phyloP scores from a whole-genome alignment of 2,329 filamentous ascomycete species.

The Daldinia sp. region DNA sequence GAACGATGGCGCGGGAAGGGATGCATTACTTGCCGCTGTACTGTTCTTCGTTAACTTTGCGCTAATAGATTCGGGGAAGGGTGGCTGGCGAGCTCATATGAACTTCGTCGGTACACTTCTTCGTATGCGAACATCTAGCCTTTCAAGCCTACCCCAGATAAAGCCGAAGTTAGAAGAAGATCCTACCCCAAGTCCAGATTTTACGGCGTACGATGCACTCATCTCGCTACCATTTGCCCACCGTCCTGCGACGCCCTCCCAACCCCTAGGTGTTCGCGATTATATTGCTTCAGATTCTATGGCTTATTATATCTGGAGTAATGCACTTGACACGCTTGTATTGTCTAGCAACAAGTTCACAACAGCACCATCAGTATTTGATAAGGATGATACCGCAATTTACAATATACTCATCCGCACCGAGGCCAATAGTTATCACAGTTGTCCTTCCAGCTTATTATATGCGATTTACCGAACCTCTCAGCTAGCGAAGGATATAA shows the following conservation, averaged over 20 bases:
- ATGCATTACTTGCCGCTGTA: constrained; percentile 62
- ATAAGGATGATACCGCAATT: constrained; percentile 42
- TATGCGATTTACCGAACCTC: constrained; percentile 61
- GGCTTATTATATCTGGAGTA: constrained; percentile 52
- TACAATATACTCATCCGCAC: constrained; percentile 47
- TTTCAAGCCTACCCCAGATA: background rate
- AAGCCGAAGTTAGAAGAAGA: background rate
- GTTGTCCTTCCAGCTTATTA: constrained; percentile 55
- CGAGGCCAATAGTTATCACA: constrained; percentile 51
- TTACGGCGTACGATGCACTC: constrained; percentile 11
- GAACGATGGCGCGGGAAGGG: constrained; percentile 57
- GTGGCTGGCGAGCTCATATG: constrained; percentile 61
- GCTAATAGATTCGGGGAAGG: constrained; percentile 62
- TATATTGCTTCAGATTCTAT: constrained; percentile 62
- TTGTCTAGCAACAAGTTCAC: constrained; percentile 43
- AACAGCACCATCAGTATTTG: constrained; percentile 48
- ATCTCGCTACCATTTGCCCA: constrained; percentile 10
- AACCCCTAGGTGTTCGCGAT: constrained; percentile 51
- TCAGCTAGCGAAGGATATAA: constrained; percentile 57
- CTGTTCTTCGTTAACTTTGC: constrained; percentile 66
- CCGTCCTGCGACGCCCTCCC: background rate
- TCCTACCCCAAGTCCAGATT: background rate
- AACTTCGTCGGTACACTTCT: constrained; percentile 59
- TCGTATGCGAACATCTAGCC: constrained; percentile 28
- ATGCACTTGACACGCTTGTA: constrained; percentile 54